Base-by-base conservation (phyloP, 1,284 basidiomycete species). In the Apiotrichum siamense region DNA sequence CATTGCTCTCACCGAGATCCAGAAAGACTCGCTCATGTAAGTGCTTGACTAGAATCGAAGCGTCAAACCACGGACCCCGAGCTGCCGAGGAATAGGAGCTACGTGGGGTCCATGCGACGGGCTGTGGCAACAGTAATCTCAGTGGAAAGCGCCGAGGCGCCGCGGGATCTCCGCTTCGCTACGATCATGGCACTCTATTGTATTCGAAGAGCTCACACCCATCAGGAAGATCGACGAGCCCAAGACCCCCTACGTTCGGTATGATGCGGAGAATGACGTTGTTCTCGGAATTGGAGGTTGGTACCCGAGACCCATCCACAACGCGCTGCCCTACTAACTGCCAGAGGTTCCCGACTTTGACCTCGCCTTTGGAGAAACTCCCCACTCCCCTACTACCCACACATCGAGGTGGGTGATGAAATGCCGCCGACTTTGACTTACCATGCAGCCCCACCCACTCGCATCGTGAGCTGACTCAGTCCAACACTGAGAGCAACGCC, bases 161-260 rank as follows among this genome's bases (percentile, higher is more conserved):
- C 36, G 36, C 10, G 36, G 36, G 36, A 21, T 20, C 20, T 32
- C 31, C 31, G 31, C 11, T 32, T 3, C n/a, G n/a, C n/a, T n/a
- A n/a, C n/a, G n/a, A n/a, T n/a, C n/a, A n/a, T n/a, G n/a, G n/a
- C n/a, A n/a, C n/a, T n/a, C n/a, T n/a, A n/a, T n/a, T n/a, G n/a
- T n/a, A n/a, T n/a, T n/a, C n/a, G n/a, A n/a, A n/a, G n/a, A n/a
- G n/a, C 38, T 41, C 9, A 41, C 40, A 20, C 23, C 4, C 17
- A 17, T 7, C 41, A 74, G 72, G 72, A 94, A 92, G 82, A 94
- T 94, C 67, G 90, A 87, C 4, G 90, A 94, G 69, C 90, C 90
- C 45, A 94, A 94, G 81, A 94, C 90, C n/a, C 90, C 90, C 0
- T 94, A 86, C 73, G 89, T 94, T 47, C 79, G 88, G 56, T 91